Base-by-base conservation (phyloP, 78 protist genomes). In the Dictyostelium purpureum region DNA sequence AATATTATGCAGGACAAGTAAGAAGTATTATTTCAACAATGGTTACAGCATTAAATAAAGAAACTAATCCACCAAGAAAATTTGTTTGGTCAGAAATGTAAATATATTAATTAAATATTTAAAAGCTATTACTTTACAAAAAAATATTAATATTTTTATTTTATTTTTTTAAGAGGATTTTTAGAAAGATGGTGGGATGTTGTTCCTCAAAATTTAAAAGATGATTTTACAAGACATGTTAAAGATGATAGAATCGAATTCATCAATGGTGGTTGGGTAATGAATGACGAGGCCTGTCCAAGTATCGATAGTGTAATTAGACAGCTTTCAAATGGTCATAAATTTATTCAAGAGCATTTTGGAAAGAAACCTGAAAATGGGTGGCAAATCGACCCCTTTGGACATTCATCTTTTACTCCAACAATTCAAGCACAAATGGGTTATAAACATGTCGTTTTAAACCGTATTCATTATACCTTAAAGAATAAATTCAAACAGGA, bases 361-460 rank as follows among this genome's bases (percentile, higher is more conserved):
- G 92, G 92, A 19, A 47, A 26, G 26, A 33, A 73, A 31, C 83
- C 92, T 59, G 66, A 40, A 26, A 37, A 42, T 59, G 89, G 74
- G 19, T 85, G 91, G 91, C 91, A 85, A 45, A 85, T 85, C 19
- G 91, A 85, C 19, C 91, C 91, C 40, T 85, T 85, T 65, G 91
- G 91, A 21, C 91, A 85, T 35, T 31, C 73, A 18, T 26, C 61
- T 6, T 42, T 61, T 10, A 85, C 91, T 16, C 78, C 91, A 28
- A 43, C 79, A 21, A 18, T 85, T n/a, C 69, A 61, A 35, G 70
- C 91, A 0, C 80, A 43, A 37, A 70, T 85, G 65, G 91, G 91
- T 0, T 71, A 75, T 47, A 70, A 85, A 45, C 42, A 76, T 19
- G 21, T 85, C 1, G 80, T 73, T 28, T 61, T 85, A 31, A 70